Conservation (phyloP, 2,329 filamentous ascomycete species). For the Chalara sp. region DNA sequence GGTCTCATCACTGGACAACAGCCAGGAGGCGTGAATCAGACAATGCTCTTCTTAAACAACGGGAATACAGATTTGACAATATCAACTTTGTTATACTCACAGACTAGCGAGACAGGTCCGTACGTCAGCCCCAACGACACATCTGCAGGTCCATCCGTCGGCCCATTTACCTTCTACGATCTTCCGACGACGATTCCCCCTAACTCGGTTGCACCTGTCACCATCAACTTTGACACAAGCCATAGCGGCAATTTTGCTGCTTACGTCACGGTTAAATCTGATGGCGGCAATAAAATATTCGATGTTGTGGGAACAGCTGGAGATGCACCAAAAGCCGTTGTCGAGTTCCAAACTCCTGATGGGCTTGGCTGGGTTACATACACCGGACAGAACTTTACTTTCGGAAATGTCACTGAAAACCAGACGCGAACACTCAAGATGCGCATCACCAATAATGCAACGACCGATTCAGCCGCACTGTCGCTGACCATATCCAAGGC, state of each 20-base stretch:
- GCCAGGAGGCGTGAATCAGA: slow-evolving; percentile 33
- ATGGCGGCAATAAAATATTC: slow-evolving; percentile 23
- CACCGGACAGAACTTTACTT: slow-evolving; percentile 36
- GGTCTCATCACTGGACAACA: slow-evolving; percentile 39
- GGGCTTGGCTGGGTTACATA: slow-evolving; percentile 45
- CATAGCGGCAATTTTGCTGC: slow-evolving; percentile 40
- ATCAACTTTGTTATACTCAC: slow-evolving; percentile 26
- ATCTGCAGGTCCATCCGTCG: slow-evolving; percentile 31
- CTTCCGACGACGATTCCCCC: slow-evolving; percentile 39
- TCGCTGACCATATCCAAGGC: slow-evolving; percentile 55
- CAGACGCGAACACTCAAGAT: slow-evolving; percentile 19
- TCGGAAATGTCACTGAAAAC: slow-evolving; percentile 23
- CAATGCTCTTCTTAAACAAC: slow-evolving; percentile 41
- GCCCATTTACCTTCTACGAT: slow-evolving; percentile 41
- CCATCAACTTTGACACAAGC: slow-evolving; percentile 40
- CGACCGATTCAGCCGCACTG: slow-evolving; percentile 39
- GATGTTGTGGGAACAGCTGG: slow-evolving; percentile 24
- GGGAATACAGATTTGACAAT: slow-evolving; percentile 41
- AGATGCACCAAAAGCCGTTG: slow-evolving; percentile 35
- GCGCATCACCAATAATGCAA: slow-evolving; percentile 23
- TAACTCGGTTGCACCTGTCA: slow-evolving; percentile 33
- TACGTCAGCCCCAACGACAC: slow-evolving; percentile 27
- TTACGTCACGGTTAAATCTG: slow-evolving; percentile 24
- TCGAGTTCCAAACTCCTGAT: slow-evolving; percentile 24
- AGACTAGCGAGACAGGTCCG: slow-evolving; percentile 36